Percentiles rank a stretch among this genome's conserved stretches.
These are phyloP conservation scores for Saccharomycopsis schoenii DNA, from an alignment of 805 yeast genomes.

Conservation along the genomic window DNA sequence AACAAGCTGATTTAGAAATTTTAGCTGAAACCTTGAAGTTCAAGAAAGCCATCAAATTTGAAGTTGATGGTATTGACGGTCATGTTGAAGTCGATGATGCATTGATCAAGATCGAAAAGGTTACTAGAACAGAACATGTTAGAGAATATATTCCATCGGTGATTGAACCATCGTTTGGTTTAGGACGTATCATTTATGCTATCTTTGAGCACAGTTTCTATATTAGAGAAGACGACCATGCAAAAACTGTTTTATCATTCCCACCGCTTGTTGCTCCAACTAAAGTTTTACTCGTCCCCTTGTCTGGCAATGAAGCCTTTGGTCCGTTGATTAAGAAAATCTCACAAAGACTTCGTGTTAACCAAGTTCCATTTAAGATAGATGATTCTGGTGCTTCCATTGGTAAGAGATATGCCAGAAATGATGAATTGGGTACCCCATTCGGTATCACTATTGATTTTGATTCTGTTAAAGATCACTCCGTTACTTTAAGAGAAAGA, in stretches of 20 bases:
- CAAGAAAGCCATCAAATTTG: slow-evolving; percentile 55
- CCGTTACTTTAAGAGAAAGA: slow-evolving; percentile 94
- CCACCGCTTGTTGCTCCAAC: slow-evolving; percentile 97
- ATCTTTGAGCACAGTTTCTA: slow-evolving; percentile 92
- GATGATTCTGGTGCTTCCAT: slow-evolving; percentile 97
- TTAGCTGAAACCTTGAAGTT: slow-evolving; percentile 57
- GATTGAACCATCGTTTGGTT: slow-evolving; percentile 98
- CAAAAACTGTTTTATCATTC: slow-evolving; percentile 85
- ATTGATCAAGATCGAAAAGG: slow-evolving; percentile 67
- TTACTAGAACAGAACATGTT: slow-evolving; percentile 74
- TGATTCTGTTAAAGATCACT: slow-evolving; percentile 77
- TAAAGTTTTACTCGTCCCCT: slow-evolving; percentile 89
- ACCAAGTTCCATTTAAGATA: slow-evolving; percentile 86
- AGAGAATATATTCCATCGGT: slow-evolving; percentile 96
- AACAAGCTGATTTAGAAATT: slow-evolving; percentile 77
- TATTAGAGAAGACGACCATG: slow-evolving; percentile 83
- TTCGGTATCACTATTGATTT: slow-evolving; percentile 96
- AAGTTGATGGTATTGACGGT: slow-evolving; percentile 51
- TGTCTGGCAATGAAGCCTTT: slow-evolving; percentile 74
- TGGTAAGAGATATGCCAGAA: slow-evolving; percentile 96
- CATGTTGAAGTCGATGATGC: slow-evolving; percentile 63
- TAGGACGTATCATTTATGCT: slow-evolving; percentile 92
- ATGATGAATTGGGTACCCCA: slow-evolving; percentile 98
- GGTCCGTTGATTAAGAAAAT: slow-evolving; percentile 65
- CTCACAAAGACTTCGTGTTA: slow-evolving; percentile 59